Percentiles rank a stretch among this genome's conserved stretches.
These are phyloP conservation scores for Cryphonectria carpinicola DNA, from an alignment of 2,329 filamentous ascomycete species.

Conservation along the genomic window DNA sequence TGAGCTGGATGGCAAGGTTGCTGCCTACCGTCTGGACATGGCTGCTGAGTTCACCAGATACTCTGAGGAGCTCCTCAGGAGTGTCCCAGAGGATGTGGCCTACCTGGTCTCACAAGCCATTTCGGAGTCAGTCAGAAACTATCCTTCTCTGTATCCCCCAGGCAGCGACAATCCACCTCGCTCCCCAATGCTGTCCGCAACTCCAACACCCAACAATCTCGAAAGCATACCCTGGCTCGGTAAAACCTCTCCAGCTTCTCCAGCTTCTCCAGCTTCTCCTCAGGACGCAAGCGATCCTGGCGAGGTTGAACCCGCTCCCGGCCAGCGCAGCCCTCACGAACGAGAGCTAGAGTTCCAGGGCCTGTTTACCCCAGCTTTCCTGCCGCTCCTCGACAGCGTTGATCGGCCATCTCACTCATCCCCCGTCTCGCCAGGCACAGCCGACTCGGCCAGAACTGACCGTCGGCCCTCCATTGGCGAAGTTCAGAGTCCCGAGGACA, in stretches of 20 bases:
- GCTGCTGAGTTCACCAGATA: slow-evolving; percentile 60
- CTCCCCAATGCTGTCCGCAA: slow-evolving; percentile 21
- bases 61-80: slow-evolving; percentile 53
- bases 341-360: slow-evolving; percentile 64
- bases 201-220: slow-evolving; percentile 25
- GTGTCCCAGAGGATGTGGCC: slow-evolving; percentile 51
- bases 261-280: slow-evolving; percentile 46
- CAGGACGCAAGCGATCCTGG: slow-evolving; percentile 43
- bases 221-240: slow-evolving; percentile 30
- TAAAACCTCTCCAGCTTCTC: slow-evolving; percentile 43
- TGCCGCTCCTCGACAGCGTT: slow-evolving; percentile 61
- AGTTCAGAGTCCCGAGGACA: slow-evolving; percentile 11
- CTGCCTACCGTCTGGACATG: slow-evolving; percentile 60
- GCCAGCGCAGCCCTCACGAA: slow-evolving; percentile 49
- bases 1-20: slow-evolving; percentile 62
- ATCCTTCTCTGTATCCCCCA: slow-evolving; percentile 46
- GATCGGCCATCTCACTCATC: slow-evolving; percentile 35
- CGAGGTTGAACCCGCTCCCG: slow-evolving; percentile 39
- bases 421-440: slow-evolving; percentile 28
- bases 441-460: slow-evolving; percentile 25
- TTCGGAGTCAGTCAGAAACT: slow-evolving; percentile 47
- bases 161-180: slow-evolving; percentile 13
- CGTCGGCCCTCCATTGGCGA: slow-evolving; percentile 7
- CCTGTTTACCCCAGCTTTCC: slow-evolving; percentile 65
- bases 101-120: slow-evolving; percentile 52